These are phyloP conservation scores for Aspergillus sclerotiicarbonarius DNA, from an alignment of 495 filamentous ascomycete species.

Conservation along the genomic window DNA sequence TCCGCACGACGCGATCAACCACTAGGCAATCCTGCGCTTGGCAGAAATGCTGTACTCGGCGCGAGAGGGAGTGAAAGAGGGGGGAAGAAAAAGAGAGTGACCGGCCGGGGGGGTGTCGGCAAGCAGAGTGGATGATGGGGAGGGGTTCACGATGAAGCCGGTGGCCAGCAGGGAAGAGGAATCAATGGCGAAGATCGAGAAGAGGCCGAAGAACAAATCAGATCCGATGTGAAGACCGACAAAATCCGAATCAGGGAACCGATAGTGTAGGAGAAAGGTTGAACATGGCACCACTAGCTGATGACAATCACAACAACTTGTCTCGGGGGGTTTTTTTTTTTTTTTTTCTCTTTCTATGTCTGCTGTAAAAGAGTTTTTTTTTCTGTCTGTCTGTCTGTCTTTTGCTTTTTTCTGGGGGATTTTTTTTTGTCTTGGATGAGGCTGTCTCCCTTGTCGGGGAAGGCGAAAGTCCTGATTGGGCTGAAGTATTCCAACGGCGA, in stretches of 20 bases:
- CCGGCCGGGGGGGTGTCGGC: not conserved
- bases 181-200: not conserved
- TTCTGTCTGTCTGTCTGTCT: conserved; percentile 5
- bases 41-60: conserved; percentile 27
- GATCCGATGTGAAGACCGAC: conserved; percentile 2
- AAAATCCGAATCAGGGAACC: conserved; percentile 13
- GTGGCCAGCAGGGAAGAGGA: not conserved
- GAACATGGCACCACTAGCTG: conserved; percentile 29
- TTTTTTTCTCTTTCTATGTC: not conserved
- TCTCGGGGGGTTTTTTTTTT: not conserved
- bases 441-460: not conserved
- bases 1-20: conserved; percentile 30
- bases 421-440: conserved; percentile 4
- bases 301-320: conserved; percentile 2
- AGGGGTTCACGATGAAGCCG: too few species aligned
- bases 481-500: conserved; percentile 16
- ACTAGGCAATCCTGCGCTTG: conserved; percentile 23
- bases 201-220: conserved; percentile 1
- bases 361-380: not conserved
- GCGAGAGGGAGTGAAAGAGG: conserved; percentile 1
- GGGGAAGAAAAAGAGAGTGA: conserved; percentile 4
- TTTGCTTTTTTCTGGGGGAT: conserved; percentile 6
- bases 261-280: conserved; percentile 23
- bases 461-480: conserved; percentile 15
- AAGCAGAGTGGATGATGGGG: not conserved